Percentiles rank a stretch among this genome's conserved stretches.
Evolutionary conservation across 495 filamentous ascomycete species (phyloP).

Genomic region (Lepraria neglecta): DNA sequence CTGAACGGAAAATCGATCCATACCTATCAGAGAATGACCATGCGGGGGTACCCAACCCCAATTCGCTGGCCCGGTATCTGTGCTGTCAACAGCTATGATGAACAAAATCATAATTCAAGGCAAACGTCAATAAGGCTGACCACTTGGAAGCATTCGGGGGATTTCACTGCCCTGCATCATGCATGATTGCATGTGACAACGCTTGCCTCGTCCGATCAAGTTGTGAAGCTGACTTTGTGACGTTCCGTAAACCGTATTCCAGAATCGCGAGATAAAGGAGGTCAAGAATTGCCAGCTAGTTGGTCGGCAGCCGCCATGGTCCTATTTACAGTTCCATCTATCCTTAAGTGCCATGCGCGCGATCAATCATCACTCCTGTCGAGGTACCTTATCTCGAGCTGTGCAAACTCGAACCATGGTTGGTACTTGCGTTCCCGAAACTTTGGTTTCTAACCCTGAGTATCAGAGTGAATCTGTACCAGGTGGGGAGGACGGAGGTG

Average conservation of each 20-base stretch:
- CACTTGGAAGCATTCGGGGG: constrained; percentile 9
- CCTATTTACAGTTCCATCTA: constrained; percentile 4
- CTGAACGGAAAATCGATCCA: constrained; percentile 1
- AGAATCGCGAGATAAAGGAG: constrained; percentile 5
- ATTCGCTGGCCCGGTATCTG: constrained; percentile 5
- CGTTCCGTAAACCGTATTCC: neutral
- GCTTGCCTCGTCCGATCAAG: constrained; percentile 8
- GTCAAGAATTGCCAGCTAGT: neutral
- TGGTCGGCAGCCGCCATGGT: constrained; percentile 9
- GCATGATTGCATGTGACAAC: constrained; percentile 12
- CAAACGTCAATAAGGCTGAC: constrained; percentile 10
- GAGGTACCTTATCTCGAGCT: constrained; percentile 7
- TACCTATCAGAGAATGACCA: constrained; percentile 10
- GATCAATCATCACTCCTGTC: neutral
- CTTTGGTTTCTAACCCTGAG: neutral
- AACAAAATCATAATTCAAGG: neutral
- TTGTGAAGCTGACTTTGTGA: neutral
- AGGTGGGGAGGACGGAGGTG: neutral
- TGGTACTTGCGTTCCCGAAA: neutral
- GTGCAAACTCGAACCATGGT: constrained; percentile 6
- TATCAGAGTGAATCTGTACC: neutral
- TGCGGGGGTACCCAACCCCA: constrained; percentile 8
- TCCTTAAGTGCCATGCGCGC: neutral
- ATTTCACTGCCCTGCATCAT: constrained; percentile 17
- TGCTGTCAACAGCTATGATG: constrained; percentile 7